Percentiles rank a stretch among this genome's conserved stretches.
These are phyloP conservation scores for Waltergamsia citrina DNA, from an alignment of 2,329 filamentous ascomycete genomes.

Conservation along the genomic window DNA sequence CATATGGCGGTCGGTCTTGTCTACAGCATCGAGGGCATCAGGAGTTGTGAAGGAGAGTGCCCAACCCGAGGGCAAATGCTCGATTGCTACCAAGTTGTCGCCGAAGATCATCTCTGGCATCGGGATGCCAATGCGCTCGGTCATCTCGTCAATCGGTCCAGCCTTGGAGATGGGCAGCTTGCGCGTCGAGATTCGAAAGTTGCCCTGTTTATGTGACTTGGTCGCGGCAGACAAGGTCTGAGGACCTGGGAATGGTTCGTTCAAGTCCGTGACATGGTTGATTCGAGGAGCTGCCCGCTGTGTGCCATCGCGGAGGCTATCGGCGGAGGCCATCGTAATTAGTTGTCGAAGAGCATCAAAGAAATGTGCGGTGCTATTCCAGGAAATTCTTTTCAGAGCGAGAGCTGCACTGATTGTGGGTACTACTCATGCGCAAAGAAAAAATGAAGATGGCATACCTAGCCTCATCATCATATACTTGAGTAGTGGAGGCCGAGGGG, in stretches of 20 bases:
- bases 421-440: no score
- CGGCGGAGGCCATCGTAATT: conserved; percentile 1
- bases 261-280: conserved; percentile 28
- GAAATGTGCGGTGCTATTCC: background rate
- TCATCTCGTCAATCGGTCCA: conserved; percentile 80
- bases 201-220: conserved; percentile 45
- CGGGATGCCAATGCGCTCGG: conserved; percentile 68
- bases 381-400: no score
- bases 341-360: background rate
- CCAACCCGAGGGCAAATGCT: conserved; percentile 70
- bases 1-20: conserved; percentile 88
- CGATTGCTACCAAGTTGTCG: conserved; percentile 74
- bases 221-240: conserved; percentile 43
- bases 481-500: no score
- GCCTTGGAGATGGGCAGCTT: conserved; percentile 95
- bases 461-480: no score
- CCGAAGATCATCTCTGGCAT: conserved; percentile 99
- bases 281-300: conserved; percentile 11
- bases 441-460: no score
- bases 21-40: conserved; percentile 81
- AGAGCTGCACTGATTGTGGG: no score
- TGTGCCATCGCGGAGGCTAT: conserved; percentile 5
- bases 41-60: conserved; percentile 71
- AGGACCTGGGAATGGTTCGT: conserved; percentile 47
- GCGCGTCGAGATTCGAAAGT: conserved; percentile 69